A percentile compares a stretch with the other conserved stretches of the same genome.
These are phyloP conservation scores for Penicillium paxilli DNA, from an alignment of 495 filamentous ascomycete species.

Conservation along the genomic window DNA sequence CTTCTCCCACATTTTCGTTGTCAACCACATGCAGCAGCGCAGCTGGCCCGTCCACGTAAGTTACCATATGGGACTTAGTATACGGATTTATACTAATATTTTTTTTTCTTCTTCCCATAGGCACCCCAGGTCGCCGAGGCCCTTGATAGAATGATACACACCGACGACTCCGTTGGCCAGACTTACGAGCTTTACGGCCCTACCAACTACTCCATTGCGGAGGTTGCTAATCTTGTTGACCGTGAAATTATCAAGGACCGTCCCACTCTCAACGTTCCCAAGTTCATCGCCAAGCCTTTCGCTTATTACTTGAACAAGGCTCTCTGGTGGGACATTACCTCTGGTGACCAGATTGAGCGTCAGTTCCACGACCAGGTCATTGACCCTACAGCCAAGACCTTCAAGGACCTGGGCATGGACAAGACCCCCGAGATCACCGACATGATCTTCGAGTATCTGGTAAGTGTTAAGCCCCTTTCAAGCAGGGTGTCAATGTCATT, in stretches of 20 bases:
- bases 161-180: constrained; percentile 84
- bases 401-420: constrained; percentile 85
- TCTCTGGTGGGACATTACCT: constrained; percentile 85
- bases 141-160: constrained; percentile 82
- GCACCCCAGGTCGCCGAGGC: constrained; percentile 86
- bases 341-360: constrained; percentile 85
- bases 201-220: constrained; percentile 83
- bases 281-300: constrained; percentile 68
- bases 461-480: constrained; percentile 52
- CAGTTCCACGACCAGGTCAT: constrained; percentile 95
- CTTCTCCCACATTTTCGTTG: constrained; percentile 75
- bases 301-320: constrained; percentile 71
- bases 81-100: background rate
- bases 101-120: constrained; percentile 46
- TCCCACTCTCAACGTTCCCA: constrained; percentile 89
- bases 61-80: constrained; percentile 1
- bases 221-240: constrained; percentile 86
- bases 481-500: background rate
- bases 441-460: constrained; percentile 89
- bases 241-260: constrained; percentile 88
- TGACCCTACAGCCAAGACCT: constrained; percentile 89
- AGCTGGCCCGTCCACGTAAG: constrained; percentile 90
- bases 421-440: constrained; percentile 76
- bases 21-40: constrained; percentile 90
- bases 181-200: constrained; percentile 96